Conservation (phyloP, 768 basidiomycete genomes). For the Thelephora ganbajun region DNA sequence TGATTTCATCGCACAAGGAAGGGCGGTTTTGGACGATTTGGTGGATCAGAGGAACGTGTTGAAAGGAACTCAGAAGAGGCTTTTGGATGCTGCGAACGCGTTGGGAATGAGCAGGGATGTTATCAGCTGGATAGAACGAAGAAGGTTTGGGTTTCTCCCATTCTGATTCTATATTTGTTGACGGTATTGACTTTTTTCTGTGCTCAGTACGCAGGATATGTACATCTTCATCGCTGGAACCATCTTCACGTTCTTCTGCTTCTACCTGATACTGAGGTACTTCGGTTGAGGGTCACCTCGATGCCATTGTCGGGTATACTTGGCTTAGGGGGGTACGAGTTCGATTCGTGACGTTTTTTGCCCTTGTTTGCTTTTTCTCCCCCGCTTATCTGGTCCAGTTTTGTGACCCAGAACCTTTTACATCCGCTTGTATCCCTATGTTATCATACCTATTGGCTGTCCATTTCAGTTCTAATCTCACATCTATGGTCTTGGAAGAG, state of each 20-base stretch:
- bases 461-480: no score
- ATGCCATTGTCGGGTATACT: no score
- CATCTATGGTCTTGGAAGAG: no score
- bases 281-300: conserved; percentile 34
- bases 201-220: conserved; percentile 77
- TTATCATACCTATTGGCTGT: no score
- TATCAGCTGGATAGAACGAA: conserved; percentile 92
- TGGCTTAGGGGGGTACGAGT: no score
- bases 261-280: conserved; percentile 87
- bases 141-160: conserved; percentile 41
- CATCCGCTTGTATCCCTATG: no score
- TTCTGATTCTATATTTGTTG: no score
- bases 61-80: conserved; percentile 82
- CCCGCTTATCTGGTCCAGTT: no score
- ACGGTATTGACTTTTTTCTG: background rate
- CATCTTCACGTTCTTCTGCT: conserved; percentile 81
- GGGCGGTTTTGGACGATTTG: conserved; percentile 83
- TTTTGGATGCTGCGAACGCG: conserved; percentile 88
- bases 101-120: conserved; percentile 87
- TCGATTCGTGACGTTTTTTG: no score
- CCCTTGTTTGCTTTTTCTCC: no score
- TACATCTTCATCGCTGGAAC: conserved; percentile 86
- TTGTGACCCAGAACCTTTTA: no score
- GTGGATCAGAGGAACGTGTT: conserved; percentile 87
- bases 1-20: conserved; percentile 83